Conservation (phyloP, 2,329 filamentous ascomycete species). For the Calonectria pauciramosa region DNA sequence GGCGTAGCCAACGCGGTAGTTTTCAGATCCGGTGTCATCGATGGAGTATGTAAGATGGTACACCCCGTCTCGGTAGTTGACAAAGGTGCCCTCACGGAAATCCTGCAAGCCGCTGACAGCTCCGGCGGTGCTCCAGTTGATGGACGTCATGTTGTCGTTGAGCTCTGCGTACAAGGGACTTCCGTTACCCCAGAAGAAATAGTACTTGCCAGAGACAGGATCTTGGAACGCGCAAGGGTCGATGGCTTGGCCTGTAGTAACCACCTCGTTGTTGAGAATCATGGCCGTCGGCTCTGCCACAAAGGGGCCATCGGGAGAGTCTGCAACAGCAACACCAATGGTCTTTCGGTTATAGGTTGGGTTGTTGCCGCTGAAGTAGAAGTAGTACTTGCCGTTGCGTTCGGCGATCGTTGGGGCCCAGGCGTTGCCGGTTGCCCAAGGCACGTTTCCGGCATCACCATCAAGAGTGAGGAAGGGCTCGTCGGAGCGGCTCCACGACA, state of each 20-base stretch:
- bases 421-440: conserved; percentile 76
- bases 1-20: conserved; percentile 63
- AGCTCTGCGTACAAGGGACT: conserved; percentile 57
- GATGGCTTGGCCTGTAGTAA: conserved; percentile 61
- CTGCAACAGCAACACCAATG: conserved; percentile 71
- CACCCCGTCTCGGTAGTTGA: conserved; percentile 58
- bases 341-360: conserved; percentile 68
- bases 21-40: conserved; percentile 59
- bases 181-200: conserved; percentile 73
- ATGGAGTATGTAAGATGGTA: conserved; percentile 65
- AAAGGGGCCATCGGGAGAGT: conserved; percentile 72
- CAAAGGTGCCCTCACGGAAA: conserved; percentile 58
- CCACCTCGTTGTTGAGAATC: conserved; percentile 62
- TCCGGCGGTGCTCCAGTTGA: conserved; percentile 53
- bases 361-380: conserved; percentile 70
- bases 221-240: conserved; percentile 74
- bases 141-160: conserved; percentile 60
- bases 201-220: conserved; percentile 68
- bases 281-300: conserved; percentile 66
- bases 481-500: conserved; percentile 56
- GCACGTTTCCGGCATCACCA: conserved; percentile 65
- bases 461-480: conserved; percentile 61
- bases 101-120: conserved; percentile 53
- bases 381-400: conserved; percentile 73
- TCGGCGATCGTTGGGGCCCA: conserved; percentile 76